Base-by-base conservation (phyloP, 148 eudicot species). In the Arbutus unedo region DNA sequence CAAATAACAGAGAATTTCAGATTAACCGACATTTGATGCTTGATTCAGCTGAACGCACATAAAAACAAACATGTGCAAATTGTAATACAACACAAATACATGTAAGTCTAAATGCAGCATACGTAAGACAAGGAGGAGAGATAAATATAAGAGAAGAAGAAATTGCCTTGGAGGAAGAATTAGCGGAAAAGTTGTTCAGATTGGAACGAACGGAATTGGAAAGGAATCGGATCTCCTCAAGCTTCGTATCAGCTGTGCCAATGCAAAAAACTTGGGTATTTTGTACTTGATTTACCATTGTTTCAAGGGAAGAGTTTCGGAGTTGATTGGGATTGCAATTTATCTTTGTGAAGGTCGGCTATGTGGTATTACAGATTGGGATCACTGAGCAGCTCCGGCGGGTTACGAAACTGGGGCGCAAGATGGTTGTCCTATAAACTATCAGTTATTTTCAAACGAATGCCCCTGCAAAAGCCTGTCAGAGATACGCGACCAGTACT, bases 211-310 rank as follows among this genome's bases (percentile, higher is more conserved):
- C 85, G 54, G 96, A 90, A 45, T 90, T 82, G 45, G 96, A 84
- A 62, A 96, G 85, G 86, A 91, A 96, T 15, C 80, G 85, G 80
- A 96, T 89, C 82, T 96, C 99, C 11, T 96, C 88, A 23, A 93
- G 88, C 87, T 96, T 96, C 2, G 98, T 93, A 87, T 96, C 99
- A 64, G 93, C 95, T 3, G 99, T 96, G 16, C 92, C 99, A 7
- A 94, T 87, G 80, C 97, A 93, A 77, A 87, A 92, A 14, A 96
- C 92, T 85, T 90, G 91, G 11, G 67, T 59, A 19, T 49, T 84
- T 13, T 72, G 23, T 10, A 57, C 75, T 25, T 74, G 51, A 48
- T 81, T 81, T 64, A 23, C 86, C 93, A 89, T 91, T 76, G 10
- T 47, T 55, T 47, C 9, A 8, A 6, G 48, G 49, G 2, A 10